phyloP scores from a whole-genome alignment of 768 basidiomycete species.

The Sarcodon sp. region DNA sequence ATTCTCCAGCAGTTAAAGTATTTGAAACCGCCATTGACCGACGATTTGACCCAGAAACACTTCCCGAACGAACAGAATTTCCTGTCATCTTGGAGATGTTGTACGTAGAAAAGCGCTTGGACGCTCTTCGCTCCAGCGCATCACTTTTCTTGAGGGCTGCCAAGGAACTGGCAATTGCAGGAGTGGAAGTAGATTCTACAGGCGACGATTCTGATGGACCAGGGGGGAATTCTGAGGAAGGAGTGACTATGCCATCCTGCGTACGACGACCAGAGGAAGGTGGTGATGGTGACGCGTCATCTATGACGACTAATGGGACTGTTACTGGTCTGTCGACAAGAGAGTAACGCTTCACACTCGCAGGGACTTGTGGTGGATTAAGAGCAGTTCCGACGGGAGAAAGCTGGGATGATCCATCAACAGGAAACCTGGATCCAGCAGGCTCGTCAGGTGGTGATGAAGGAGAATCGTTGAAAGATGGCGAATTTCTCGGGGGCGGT shows the following conservation, averaged over 20 bases:
- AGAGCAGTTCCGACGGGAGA: slow-evolving; percentile 18
- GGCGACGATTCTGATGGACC: slow-evolving; percentile 18
- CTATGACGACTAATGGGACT: slow-evolving; percentile 39
- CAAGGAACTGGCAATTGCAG: slow-evolving; percentile 68
- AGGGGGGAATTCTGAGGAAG: not conserved
- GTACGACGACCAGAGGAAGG: not conserved
- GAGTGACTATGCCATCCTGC: not conserved
- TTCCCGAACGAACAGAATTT: slow-evolving; percentile 18
- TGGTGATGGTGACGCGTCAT: slow-evolving; percentile 25
- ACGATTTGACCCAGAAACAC: slow-evolving; percentile 38
- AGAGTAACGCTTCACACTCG: slow-evolving; percentile 68
- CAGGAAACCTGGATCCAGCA: no score
- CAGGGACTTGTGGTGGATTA: slow-evolving; percentile 31
- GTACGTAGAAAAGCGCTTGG: slow-evolving; percentile 92
- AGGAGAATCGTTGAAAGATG: not conserved
- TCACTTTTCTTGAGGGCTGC: slow-evolving; percentile 84
- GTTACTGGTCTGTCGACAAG: slow-evolving; percentile 58
- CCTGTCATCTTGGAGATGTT: slow-evolving; percentile 91
- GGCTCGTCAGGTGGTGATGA: not conserved
- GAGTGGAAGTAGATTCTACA: slow-evolving; percentile 26
- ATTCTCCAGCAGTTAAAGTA: slow-evolving; percentile 53
- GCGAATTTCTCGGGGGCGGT: slow-evolving; percentile 9
- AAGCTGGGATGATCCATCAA: slow-evolving; percentile 4
- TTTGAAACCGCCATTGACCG: slow-evolving; percentile 48
- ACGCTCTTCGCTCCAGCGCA: slow-evolving; percentile 79